Base-by-base conservation (phyloP, 2,329 filamentous ascomycete genomes). In the Aureobasidium sp. region DNA sequence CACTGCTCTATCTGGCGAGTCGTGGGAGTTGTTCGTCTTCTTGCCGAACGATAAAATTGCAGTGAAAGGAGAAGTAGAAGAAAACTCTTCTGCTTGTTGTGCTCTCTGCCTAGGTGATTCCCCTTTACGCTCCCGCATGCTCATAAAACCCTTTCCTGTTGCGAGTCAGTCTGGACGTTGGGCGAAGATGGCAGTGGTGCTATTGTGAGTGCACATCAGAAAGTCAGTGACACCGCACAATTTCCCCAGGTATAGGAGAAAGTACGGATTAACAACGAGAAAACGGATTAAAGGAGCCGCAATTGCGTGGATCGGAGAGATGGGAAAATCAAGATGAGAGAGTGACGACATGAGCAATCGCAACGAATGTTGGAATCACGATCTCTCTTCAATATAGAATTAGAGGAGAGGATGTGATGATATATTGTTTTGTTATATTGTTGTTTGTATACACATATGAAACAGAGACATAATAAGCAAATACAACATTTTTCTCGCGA, bases 401-500 rank as follows among this genome's bases (percentile, higher is more conserved):
- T 29, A 9, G 23, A 10, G 23, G 27, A 53, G 8, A 25, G 23
- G n/a, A n/a, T 38, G 3, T 17, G 37, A 54, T 54, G 38, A 21
- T 33, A 21, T 27, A 6, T 13, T 49, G n/a, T 21, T 40, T 25
- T 15, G 1, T 43, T 42, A n/a, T 29, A 27, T 40, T 55, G 21
- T 23, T 55, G 38, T 55, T 55, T 55, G 37, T 43, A 43, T 55
- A 55, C 51, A 55, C 1, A 54, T 31, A 25, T 54, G 50, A 55
- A 55, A 33, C 51, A 54, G 10, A 25, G 11, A 29, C 10, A 42
- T 19, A n/a, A n/a, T 31, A 43, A 55, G 51, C 37, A 55, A 19
- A 42, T 33, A 11, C 4, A 42, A 29, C 27, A 29, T 19, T 3
- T 17, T 13, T 33, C 1, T 31, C 27, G 11, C 9, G 51, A 43